Evolutionary conservation across 1,284 basidiomycete species (phyloP), one percentile per base, ranked within the genome.

Genomic region (Apiotrichum sp.): DNA sequence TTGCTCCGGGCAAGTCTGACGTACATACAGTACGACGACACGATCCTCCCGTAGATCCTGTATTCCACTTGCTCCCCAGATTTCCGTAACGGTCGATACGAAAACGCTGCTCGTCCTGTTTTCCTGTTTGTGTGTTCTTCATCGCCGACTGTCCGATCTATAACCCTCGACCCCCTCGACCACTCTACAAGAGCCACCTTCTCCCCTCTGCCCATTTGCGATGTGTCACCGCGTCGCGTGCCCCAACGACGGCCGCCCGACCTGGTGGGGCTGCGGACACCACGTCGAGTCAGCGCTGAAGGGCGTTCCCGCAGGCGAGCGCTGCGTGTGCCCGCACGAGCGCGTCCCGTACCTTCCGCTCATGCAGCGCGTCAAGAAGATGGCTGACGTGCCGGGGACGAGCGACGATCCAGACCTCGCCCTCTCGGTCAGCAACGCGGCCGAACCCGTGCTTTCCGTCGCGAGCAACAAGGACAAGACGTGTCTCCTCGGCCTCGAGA

Each of bases 291-390:
- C 6, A 69, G 66, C 70, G 33, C 63, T 75, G 16, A 67, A 63
- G 8, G 70, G 65, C 33, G 68, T 74, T 1, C 62, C 68, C 29
- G 53, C 62, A 42, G 55, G 54, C 4, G 63, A 71, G 34, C 55
- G 71, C 52, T 76, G 74, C 57, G 49, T 62, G 22, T 76, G 74
- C 58, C 63, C 64, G 38, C 74, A 76, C 58, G 66, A 65, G 38
- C 71, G 69, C 6, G 62, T 69, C 14, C 59, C 64, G 6, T 64
- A 62, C 50, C 59, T 61, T 58, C 71, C 71, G 4, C 61, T 63
- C 33, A 63, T 76, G 55, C 66, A 65, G 53, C 71, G 74, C 56
- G 67, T 71, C 53, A n/a, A 36, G 34, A 48, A 49, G 29, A 16
- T 36, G 34, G 44, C 29, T 16, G 39, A 38, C 2, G 11, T 6